Evolutionary conservation across 306 rosid species (phyloP).

Genomic region (Crotalaria pallida): DNA sequence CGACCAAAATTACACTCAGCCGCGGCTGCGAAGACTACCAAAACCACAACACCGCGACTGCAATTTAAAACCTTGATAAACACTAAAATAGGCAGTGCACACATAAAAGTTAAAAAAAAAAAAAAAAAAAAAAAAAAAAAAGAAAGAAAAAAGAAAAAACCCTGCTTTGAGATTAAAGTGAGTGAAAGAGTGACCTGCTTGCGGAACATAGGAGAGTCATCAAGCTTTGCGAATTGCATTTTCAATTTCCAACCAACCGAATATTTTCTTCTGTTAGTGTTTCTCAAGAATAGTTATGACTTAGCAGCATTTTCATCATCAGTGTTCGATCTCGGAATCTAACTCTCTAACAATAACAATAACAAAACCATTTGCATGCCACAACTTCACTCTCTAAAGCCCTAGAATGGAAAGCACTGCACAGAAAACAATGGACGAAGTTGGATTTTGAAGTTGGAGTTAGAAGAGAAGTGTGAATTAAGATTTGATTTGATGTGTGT

Average conservation of each 20-base stretch:
- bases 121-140: neutral
- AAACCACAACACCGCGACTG: too few species aligned
- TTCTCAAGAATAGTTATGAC: conserved; percentile 1
- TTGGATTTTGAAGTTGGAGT: conserved; percentile 18
- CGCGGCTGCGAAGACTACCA: too few species aligned
- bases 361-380: conserved; percentile 12
- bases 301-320: conserved; percentile 17
- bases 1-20: too few species aligned
- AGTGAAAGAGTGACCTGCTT: conserved; percentile 71
- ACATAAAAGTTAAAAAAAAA: neutral
- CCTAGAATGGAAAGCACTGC: conserved; percentile 21
- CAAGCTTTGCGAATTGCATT: conserved; percentile 98
- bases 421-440: conserved; percentile 15
- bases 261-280: neutral
- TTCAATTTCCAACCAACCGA: conserved; percentile 27
- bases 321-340: conserved; percentile 37
- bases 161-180: neutral
- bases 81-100: neutral
- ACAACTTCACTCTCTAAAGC: conserved; percentile 1
- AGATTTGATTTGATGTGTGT: conserved; percentile 26
- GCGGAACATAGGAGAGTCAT: conserved; percentile 99
- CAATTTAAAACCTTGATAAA: neutral
- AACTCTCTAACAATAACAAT: neutral
- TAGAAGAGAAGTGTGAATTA: neutral
- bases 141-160: neutral